These are phyloP conservation scores for Leishmania major DNA, from an alignment of 208 protist species.

Conservation along the genomic window DNA sequence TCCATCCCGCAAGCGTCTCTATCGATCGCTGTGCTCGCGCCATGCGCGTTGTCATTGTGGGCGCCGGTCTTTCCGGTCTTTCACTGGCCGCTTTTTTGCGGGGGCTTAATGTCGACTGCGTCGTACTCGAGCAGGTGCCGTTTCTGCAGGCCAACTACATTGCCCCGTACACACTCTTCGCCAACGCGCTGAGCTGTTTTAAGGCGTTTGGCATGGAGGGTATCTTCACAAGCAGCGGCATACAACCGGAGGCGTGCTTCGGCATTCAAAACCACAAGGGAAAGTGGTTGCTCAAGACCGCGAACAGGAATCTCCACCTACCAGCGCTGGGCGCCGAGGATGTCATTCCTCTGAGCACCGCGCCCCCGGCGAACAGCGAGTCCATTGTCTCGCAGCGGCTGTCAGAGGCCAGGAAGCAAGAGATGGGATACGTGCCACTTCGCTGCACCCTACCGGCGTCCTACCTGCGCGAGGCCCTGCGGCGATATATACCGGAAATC, in stretches of 20 bases:
- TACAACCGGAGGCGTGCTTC: constrained; percentile 64
- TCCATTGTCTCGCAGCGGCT: constrained; percentile 82
- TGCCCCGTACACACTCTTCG: constrained; percentile 74
- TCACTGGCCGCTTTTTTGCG: constrained; percentile 80
- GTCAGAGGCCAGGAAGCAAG: constrained; percentile 54
- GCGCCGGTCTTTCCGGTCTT: constrained; percentile 82
- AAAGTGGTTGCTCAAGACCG: constrained; percentile 63
- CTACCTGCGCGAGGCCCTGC: constrained; percentile 62
- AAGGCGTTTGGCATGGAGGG: constrained; percentile 84
- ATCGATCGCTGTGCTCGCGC: background rate
- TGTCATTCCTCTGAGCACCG: constrained; percentile 75
- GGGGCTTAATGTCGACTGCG: constrained; percentile 82
- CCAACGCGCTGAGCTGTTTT: constrained; percentile 89
- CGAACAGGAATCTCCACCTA: constrained; percentile 65
- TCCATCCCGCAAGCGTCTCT: background rate
- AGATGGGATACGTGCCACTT: constrained; percentile 81
- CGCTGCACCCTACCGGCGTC: constrained; percentile 63
- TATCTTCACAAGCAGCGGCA: constrained; percentile 46
- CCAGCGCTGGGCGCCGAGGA: constrained; percentile 62
- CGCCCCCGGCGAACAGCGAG: constrained; percentile 77
- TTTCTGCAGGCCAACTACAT: constrained; percentile 69
- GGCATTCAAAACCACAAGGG: constrained; percentile 62
- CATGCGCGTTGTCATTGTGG: constrained; percentile 80
- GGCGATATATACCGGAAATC: constrained; percentile 69
- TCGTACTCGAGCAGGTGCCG: constrained; percentile 85